phyloP scores from a whole-genome alignment of 345 rosid species.

The Citrus sp. region DNA sequence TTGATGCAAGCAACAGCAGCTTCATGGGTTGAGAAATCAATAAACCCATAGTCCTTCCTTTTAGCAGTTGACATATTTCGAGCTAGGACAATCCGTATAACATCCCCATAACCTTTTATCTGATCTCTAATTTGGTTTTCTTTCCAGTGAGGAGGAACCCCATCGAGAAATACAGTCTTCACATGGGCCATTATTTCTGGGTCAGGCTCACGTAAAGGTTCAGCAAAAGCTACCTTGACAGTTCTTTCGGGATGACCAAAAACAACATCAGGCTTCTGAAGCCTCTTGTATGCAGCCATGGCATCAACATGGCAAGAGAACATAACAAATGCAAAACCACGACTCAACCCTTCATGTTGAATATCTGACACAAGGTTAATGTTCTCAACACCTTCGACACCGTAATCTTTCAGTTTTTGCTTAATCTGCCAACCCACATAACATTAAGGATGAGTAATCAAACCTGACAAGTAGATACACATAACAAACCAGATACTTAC shows the following conservation, averaged over 20 bases:
- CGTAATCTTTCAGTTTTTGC: constrained; percentile 54
- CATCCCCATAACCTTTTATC: constrained; percentile 43
- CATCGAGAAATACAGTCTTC: constrained; percentile 62
- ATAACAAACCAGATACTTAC: constrained; percentile 35
- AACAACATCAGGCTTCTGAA: constrained; percentile 64
- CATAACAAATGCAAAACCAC: constrained; percentile 69
- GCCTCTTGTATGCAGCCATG: constrained; percentile 58
- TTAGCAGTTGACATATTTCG: constrained; percentile 63
- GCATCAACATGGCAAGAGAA: constrained; percentile 64
- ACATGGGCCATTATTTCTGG: constrained; percentile 66
- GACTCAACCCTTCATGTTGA: constrained; percentile 62
- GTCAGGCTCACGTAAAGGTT: constrained; percentile 62
- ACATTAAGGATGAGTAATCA: constrained; percentile 18
- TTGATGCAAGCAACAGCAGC: constrained; percentile 54
- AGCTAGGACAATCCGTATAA: constrained; percentile 46
- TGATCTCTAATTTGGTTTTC: constrained; percentile 47
- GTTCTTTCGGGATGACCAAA: constrained; percentile 67
- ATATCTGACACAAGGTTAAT: constrained; percentile 54
- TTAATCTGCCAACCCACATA: constrained; percentile 38
- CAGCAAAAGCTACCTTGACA: constrained; percentile 69
- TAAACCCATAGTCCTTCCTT: constrained; percentile 64
- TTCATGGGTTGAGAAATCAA: constrained; percentile 54
- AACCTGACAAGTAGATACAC: not conserved
- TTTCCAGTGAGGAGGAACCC: constrained; percentile 62
- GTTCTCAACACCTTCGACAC: constrained; percentile 50